Evolutionary conservation across 2,329 filamentous ascomycete species (phyloP).

Genomic region (Huntiella savannae): DNA sequence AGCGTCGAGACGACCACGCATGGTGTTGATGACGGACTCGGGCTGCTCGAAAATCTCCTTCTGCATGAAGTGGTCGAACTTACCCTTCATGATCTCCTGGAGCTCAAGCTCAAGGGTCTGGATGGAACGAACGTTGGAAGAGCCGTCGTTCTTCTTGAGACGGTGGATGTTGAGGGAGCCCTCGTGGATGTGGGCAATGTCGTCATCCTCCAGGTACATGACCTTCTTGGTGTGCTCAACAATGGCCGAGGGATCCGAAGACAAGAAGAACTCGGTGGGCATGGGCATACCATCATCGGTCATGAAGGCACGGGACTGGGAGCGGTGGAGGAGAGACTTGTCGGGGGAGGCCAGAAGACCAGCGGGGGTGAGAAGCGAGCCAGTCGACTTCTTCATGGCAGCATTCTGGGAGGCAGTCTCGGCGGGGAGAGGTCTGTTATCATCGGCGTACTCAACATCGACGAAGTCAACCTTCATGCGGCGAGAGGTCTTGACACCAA

Average conservation of each 20-base stretch:
- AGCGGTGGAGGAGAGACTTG: conserved; percentile 95
- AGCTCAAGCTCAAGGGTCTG: conserved; percentile 97
- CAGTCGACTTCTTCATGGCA: conserved; percentile 74
- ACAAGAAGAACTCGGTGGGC: conserved; percentile 98
- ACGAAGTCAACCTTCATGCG: conserved; percentile 99
- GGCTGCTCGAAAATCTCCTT: conserved; percentile 99
- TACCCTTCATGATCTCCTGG: conserved; percentile 99
- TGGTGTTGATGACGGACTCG: conserved; percentile 97
- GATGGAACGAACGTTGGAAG: conserved; percentile 91
- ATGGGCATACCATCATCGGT: conserved; percentile 96
- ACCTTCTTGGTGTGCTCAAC: conserved; percentile 99
- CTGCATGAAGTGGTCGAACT: conserved; percentile 99
- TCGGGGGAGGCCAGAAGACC: conserved; percentile 68
- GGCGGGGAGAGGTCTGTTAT: conserved; percentile 64
- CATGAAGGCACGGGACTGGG: conserved; percentile 95
- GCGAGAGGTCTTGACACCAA: conserved; percentile 89
- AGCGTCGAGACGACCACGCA: conserved; percentile 92
- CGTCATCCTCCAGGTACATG: conserved; percentile 96
- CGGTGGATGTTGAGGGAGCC: conserved; percentile 98
- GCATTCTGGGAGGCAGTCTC: conserved; percentile 93
- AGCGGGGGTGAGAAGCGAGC: conserved; percentile 44
- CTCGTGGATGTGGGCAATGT: conserved; percentile 98
- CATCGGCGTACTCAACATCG: conserved; percentile 90
- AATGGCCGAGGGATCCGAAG: conserved; percentile 93
- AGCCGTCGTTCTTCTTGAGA: conserved; percentile 88